Evolutionary conservation across 1,284 basidiomycete genomes (phyloP).

Genomic region (Austroboletus olivaceoglutinosus): DNA sequence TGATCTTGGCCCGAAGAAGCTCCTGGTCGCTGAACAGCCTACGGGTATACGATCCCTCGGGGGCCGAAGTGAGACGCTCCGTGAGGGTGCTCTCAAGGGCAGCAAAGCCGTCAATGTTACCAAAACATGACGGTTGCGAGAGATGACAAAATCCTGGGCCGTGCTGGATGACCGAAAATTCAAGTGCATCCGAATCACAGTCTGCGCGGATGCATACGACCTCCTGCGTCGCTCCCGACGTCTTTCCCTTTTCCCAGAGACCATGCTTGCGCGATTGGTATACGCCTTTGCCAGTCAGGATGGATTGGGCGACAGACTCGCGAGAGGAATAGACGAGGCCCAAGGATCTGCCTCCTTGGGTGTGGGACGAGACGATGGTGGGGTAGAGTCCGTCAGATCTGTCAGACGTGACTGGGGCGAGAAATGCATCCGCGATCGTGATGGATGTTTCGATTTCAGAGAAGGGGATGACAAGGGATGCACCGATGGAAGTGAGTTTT

Average conservation of each 20-base stretch:
- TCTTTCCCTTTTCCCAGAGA: slow-evolving; percentile 97
- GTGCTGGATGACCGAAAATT: slow-evolving; percentile 91
- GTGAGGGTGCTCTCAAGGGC: slow-evolving; percentile 83
- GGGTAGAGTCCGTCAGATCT: slow-evolving; percentile 91
- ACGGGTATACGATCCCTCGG: slow-evolving; percentile 90
- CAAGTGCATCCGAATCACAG: slow-evolving; percentile 91
- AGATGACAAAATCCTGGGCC: slow-evolving; percentile 95
- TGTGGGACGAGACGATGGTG: slow-evolving; percentile 81
- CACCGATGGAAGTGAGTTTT: slow-evolving; percentile 56
- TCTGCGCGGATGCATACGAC: slow-evolving; percentile 83
- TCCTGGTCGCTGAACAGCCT: slow-evolving; percentile 83
- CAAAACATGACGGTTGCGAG: slow-evolving; percentile 85
- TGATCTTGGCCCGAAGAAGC: slow-evolving; percentile 89
- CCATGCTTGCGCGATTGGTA: slow-evolving; percentile 98
- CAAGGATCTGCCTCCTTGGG: slow-evolving; percentile 74
- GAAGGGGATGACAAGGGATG: slow-evolving; percentile 73
- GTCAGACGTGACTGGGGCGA: slow-evolving; percentile 82
- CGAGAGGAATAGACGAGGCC: slow-evolving; percentile 97
- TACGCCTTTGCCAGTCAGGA: slow-evolving; percentile 86
- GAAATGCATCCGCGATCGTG: slow-evolving; percentile 83
- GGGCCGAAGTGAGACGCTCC: slow-evolving; percentile 73
- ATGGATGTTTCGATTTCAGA: slow-evolving; percentile 64
- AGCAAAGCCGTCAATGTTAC: slow-evolving; percentile 70
- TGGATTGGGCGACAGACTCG: slow-evolving; percentile 85
- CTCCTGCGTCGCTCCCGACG: slow-evolving; percentile 91